Evolutionary conservation across 768 basidiomycete species (phyloP).

Genomic region (Kwoniella europaea): DNA sequence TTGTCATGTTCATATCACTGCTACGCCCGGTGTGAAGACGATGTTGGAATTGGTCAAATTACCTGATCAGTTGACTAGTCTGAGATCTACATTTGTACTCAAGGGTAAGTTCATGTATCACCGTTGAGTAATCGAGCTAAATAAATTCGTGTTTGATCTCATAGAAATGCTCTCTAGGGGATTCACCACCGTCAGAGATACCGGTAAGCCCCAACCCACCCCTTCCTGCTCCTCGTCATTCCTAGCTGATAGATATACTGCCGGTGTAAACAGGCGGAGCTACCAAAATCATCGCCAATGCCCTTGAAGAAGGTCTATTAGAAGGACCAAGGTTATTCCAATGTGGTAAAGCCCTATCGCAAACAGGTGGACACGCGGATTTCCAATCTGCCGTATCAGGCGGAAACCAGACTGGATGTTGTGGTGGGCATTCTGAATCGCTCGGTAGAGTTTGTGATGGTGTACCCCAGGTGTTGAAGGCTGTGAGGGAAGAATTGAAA

Average conservation of each 20-base stretch:
- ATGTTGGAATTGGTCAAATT: conserved; percentile 58
- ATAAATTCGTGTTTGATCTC: not conserved
- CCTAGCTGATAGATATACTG: no score
- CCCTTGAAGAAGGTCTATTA: conserved; percentile 60
- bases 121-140: not conserved
- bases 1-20: conserved; percentile 62
- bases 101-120: not conserved
- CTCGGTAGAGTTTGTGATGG: conserved; percentile 60
- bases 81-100: conserved; percentile 14
- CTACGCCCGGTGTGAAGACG: conserved; percentile 60
- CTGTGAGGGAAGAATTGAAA: conserved; percentile 59
- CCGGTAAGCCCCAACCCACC: no score
- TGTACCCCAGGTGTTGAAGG: conserved; percentile 60
- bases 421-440: conserved; percentile 34
- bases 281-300: conserved; percentile 59
- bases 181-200: conserved; percentile 61
- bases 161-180: conserved; percentile 58
- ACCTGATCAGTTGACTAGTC: conserved; percentile 13
- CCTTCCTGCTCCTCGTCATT: no score
- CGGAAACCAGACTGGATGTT: conserved; percentile 49
- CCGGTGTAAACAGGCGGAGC: no score
- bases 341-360: conserved; percentile 61
- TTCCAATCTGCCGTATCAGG: conserved; percentile 53
- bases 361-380: conserved; percentile 62
- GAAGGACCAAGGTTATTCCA: conserved; percentile 60